phyloP scores from a whole-genome alignment of 176 grass and related monocot species.

The Thalia dealbata region DNA sequence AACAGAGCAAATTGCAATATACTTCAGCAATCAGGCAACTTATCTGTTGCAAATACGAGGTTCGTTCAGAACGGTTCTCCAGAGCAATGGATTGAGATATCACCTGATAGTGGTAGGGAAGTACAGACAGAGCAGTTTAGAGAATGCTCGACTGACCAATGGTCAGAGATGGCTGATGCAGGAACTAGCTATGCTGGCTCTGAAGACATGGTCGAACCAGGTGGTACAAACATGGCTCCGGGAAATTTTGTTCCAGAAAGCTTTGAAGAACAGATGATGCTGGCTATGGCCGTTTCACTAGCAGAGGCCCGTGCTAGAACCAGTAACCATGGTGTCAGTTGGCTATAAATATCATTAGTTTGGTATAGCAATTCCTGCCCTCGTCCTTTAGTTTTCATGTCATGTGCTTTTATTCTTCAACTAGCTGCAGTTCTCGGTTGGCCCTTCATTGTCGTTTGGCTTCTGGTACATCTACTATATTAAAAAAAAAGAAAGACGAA shows the following conservation, averaged over 20 bases:
- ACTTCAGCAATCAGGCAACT: slow-evolving; percentile 26
- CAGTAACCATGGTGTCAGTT: slow-evolving; percentile 23
- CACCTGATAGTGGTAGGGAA: slow-evolving; percentile 21
- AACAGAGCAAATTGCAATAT: slow-evolving; percentile 11
- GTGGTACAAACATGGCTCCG: slow-evolving; percentile 15
- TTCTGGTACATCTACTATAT: too few relatives aligned
- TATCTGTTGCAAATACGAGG: slow-evolving; percentile 20
- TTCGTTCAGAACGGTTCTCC: slow-evolving; percentile 25
- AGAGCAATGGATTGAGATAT: slow-evolving; percentile 23
- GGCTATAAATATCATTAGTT: slow-evolving; percentile 6
- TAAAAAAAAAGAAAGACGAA: too few relatives aligned
- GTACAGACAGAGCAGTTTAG: slow-evolving; percentile 21
- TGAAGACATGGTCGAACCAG: slow-evolving; percentile 31
- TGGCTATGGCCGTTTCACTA: slow-evolving; percentile 66
- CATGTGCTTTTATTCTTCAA: too few relatives aligned
- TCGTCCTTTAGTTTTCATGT: too few relatives aligned
- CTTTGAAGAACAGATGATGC: slow-evolving; percentile 93
- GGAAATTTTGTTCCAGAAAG: slow-evolving; percentile 44
- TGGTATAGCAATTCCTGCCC: too few relatives aligned
- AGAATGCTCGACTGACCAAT: slow-evolving; percentile 38
- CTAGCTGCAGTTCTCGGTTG: too few relatives aligned
- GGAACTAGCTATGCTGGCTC: slow-evolving; percentile 39
- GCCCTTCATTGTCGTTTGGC: too few relatives aligned
- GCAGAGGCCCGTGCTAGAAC: slow-evolving; percentile 45
- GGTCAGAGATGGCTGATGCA: slow-evolving; percentile 30